These are phyloP conservation scores for Lentinula edodes DNA, from an alignment of 768 basidiomycete species.

Conservation along the genomic window DNA sequence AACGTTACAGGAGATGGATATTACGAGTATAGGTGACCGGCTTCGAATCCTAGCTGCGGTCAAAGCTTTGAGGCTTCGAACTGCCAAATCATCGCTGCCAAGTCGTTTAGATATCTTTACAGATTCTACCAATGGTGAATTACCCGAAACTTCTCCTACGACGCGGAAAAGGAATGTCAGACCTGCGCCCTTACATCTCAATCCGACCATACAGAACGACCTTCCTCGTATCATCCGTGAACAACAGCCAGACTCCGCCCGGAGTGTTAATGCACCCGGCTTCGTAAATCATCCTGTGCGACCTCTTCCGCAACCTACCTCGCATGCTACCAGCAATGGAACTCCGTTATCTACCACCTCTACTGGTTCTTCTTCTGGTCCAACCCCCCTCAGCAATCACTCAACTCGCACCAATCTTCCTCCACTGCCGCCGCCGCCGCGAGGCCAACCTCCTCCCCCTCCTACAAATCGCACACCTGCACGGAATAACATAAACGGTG, in stretches of 20 bases:
- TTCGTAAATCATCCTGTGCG: slow-evolving; percentile 29
- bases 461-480: slow-evolving; percentile 32
- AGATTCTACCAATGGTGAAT: background rate
- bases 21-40: slow-evolving; percentile 86
- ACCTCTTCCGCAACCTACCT: slow-evolving; percentile 46
- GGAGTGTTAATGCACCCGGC: slow-evolving; percentile 27
- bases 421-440: slow-evolving; percentile 60
- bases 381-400: slow-evolving; percentile 28
- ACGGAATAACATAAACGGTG: slow-evolving; percentile 21
- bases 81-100: slow-evolving; percentile 17
- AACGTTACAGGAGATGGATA: slow-evolving; percentile 86
- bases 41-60: slow-evolving; percentile 84
- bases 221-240: slow-evolving; percentile 73
- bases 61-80: slow-evolving; percentile 65
- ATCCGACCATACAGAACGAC: slow-evolving; percentile 48
- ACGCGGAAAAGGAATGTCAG: slow-evolving; percentile 33
- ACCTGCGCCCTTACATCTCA: slow-evolving; percentile 79
- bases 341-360: slow-evolving; percentile 13
- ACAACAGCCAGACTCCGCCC: slow-evolving; percentile 44
- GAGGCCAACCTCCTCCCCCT: slow-evolving; percentile 58
- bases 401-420: slow-evolving; percentile 34
- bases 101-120: slow-evolving; percentile 12
- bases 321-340: slow-evolving; percentile 19
- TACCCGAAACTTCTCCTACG: slow-evolving; percentile 18
- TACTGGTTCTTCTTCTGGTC: slow-evolving; percentile 11